Percentiles rank a stretch among this genome's conserved stretches.
Evolutionary conservation across 2,329 filamentous ascomycete species (phyloP).

Genomic region (Aspergillus alliaceus): DNA sequence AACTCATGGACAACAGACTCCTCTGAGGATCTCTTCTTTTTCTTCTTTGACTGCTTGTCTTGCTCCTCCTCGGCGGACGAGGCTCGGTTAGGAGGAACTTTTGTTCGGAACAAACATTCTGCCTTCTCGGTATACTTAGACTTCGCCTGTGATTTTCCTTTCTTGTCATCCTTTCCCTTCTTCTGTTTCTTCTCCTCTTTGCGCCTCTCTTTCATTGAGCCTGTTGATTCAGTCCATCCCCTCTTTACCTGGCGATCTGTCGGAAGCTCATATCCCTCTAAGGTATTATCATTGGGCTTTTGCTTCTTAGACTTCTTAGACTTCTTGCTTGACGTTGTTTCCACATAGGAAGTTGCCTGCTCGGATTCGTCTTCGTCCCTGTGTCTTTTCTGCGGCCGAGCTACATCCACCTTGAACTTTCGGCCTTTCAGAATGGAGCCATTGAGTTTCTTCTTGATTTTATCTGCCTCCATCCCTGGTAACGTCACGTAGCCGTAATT

Average conservation of each 20-base stretch:
- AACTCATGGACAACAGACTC: conserved; percentile 85
- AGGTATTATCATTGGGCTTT: conserved; percentile 54
- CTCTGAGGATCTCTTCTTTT: conserved; percentile 60
- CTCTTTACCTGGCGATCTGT: conserved; percentile 78
- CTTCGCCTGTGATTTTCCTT: conserved; percentile 58
- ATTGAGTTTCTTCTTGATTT: conserved; percentile 86
- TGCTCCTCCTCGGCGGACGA: conserved; percentile 32
- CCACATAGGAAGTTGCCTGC: conserved; percentile 29
- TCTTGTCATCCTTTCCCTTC: conserved; percentile 56
- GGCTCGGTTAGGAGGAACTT: conserved; percentile 62
- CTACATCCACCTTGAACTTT: conserved; percentile 83
- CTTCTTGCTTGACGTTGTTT: conserved; percentile 41
- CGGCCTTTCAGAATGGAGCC: conserved; percentile 79
- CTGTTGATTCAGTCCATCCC: conserved; percentile 76
- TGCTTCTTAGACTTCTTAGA: conserved; percentile 50
- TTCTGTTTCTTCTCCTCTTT: conserved; percentile 50
- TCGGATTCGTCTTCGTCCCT: conserved; percentile 39
- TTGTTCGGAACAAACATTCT: conserved; percentile 83
- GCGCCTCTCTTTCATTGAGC: conserved; percentile 43
- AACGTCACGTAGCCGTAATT: conserved; percentile 89
- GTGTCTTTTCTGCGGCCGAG: conserved; percentile 63
- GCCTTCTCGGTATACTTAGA: conserved; percentile 79
- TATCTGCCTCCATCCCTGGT: conserved; percentile 79
- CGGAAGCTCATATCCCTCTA: conserved; percentile 71
- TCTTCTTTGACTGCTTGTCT: conserved; percentile 58